Percentiles rank a stretch among this genome's conserved stretches.
Conservation (phyloP, 2,329 filamentous ascomycete genomes). For the Celoporthe dispersa region DNA sequence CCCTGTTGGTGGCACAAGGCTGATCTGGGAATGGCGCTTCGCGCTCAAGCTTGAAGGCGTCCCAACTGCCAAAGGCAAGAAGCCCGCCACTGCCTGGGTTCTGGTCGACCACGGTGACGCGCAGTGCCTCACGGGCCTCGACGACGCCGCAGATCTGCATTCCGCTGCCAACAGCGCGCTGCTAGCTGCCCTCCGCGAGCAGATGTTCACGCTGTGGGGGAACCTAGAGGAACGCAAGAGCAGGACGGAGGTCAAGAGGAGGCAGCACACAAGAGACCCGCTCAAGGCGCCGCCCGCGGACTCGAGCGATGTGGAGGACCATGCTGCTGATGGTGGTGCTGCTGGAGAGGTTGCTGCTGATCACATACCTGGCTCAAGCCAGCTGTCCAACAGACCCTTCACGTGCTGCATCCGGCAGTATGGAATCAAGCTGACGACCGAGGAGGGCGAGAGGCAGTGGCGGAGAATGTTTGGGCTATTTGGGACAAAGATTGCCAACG, state of each 20-base stretch:
- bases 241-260: conserved; percentile 37
- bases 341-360: conserved; percentile 29
- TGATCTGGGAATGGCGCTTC: conserved; percentile 83
- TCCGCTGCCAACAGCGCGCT: conserved; percentile 44
- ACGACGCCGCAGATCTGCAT: conserved; percentile 62
- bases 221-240: conserved; percentile 75
- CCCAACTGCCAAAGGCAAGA: conserved; percentile 35
- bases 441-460: conserved; percentile 55
- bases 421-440: conserved; percentile 55
- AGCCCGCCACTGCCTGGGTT: conserved; percentile 63
- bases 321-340: conserved; percentile 25
- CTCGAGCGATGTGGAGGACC: conserved; percentile 44
- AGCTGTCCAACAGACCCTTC: conserved; percentile 63
- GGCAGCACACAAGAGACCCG: conserved; percentile 5
- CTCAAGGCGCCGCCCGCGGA: conserved; percentile 41
- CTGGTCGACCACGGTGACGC: conserved; percentile 65
- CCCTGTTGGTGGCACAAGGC: conserved; percentile 35
- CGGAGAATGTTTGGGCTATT: conserved; percentile 67
- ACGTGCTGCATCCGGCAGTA: conserved; percentile 74
- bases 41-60: conserved; percentile 77
- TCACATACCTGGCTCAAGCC: conserved; percentile 22
- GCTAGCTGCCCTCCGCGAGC: conserved; percentile 65
- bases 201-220: conserved; percentile 82
- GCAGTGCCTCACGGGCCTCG: conserved; percentile 52
- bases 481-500: conserved; percentile 60